Evolutionary conservation across 225 moss, liverwort and hornwort genomes (phyloP), one percentile per base, ranked within the genome.

Genomic region (Neckera pumila): DNA sequence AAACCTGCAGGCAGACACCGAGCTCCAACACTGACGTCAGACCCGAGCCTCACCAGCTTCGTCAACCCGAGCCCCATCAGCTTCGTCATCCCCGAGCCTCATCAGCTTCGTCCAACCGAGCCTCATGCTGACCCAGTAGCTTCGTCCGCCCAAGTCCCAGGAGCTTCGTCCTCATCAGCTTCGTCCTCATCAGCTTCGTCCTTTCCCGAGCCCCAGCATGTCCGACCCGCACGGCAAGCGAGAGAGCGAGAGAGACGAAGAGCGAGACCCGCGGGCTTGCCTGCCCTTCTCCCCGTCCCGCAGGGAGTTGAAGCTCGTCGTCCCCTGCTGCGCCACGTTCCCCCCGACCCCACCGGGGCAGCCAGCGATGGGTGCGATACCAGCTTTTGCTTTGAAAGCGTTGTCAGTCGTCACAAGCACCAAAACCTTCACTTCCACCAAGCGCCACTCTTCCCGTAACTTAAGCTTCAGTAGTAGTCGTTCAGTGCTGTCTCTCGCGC

Each of bases 351-450:
- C 87, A 87, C 87, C 30, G 57, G 33, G 38, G 59, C 81, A 61
- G 82, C 75, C 74, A 83, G 83, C 83, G 83, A 88, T 83, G 88
- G 81, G 83, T 45, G 54, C 88, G 75, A 59, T 70, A 83, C 2
- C 76, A 85, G 85, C 85, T 88, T 88, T 88, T 65, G 56, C 66
- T 64, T 76, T 75, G 45, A 87, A 42, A 74, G 82, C 74, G 63
- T 82, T 87, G 87, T 82, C 87, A 87, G 82, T 87, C 82, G 74
- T 87, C 81, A 42, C 74, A 87, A 81, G 87, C 87, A 87, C 72
- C 81, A 81, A 87, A 38, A 40, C 87, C 23, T 80, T 59, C 69
- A 36, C 70, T 57, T 16, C 9, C 56, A 25, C 56, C 54, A 13
- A 38, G 78, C 78, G 0, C 33, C 78, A 10, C 42, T 9, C 79